These are phyloP conservation scores for Calendula officinalis DNA, from an alignment of 129 eudicot species.

Conservation along the genomic window DNA sequence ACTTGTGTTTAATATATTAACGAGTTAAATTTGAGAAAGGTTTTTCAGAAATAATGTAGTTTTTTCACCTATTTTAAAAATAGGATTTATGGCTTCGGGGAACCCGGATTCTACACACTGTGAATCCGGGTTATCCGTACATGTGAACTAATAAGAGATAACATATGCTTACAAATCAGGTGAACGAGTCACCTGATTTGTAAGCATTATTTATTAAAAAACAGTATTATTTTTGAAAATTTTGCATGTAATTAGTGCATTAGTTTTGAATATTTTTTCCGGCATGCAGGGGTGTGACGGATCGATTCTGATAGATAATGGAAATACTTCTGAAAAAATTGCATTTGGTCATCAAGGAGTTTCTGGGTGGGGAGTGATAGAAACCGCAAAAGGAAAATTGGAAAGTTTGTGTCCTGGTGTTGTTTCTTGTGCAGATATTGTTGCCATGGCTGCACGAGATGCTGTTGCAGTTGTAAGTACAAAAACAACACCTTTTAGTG, in stretches of 20 bases:
- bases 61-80: too few relatives aligned
- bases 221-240: too few relatives aligned
- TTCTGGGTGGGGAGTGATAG: conserved; percentile 51
- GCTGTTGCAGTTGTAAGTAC: conserved; percentile 52
- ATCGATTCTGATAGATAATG: conserved; percentile 62
- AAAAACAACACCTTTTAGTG: neutral
- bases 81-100: too few relatives aligned
- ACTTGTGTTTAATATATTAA: neutral
- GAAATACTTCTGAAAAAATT: conserved; percentile 31
- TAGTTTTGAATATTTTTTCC: neutral
- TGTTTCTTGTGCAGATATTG: conserved; percentile 82
- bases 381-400: conserved; percentile 48
- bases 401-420: conserved; percentile 60
- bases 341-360: conserved; percentile 75
- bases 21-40: too few relatives aligned
- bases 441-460: conserved; percentile 74
- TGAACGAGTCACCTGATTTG: too few relatives aligned
- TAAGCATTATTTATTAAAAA: too few relatives aligned
- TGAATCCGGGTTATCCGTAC: too few relatives aligned
- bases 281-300: conserved; percentile 77
- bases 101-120: too few relatives aligned
- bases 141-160: too few relatives aligned
- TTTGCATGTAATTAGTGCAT: too few relatives aligned
- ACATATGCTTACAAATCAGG: too few relatives aligned
- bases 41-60: too few relatives aligned